These are phyloP conservation scores for Penicillium expansum DNA, from an alignment of 2,329 filamentous ascomycete genomes.

Conservation along the genomic window DNA sequence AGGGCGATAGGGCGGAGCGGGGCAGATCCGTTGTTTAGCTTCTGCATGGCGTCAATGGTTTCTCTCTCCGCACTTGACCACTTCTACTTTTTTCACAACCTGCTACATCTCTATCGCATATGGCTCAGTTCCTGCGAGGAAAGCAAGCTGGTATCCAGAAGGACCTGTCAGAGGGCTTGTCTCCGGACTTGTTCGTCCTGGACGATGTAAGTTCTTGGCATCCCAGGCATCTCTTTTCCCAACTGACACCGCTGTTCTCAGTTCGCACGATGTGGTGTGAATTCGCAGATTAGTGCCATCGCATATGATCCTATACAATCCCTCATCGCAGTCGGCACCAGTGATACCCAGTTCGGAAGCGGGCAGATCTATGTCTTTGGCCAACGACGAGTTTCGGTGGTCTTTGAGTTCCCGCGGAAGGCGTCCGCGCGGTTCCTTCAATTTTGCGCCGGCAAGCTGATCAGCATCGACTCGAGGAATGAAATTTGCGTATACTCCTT, in stretches of 20 bases:
- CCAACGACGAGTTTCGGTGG: constrained; percentile 72
- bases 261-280: constrained; percentile 76
- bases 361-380: constrained; percentile 90
- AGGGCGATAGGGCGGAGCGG: constrained; percentile 22
- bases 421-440: constrained; percentile 74
- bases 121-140: constrained; percentile 84
- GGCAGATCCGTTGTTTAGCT: constrained; percentile 25
- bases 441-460: constrained; percentile 80
- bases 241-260: constrained; percentile 26
- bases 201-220: constrained; percentile 64
- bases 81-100: constrained; percentile 7
- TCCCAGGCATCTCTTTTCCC: constrained; percentile 25
- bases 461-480: constrained; percentile 81
- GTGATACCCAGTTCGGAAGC: constrained; percentile 77
- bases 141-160: constrained; percentile 92
- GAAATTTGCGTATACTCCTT: constrained; percentile 83
- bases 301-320: constrained; percentile 94
- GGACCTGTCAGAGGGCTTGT: constrained; percentile 80
- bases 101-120: constrained; percentile 39
- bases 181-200: constrained; percentile 72
- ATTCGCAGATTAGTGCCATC: constrained; percentile 71
- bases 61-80: constrained; percentile 16
- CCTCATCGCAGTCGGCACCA: constrained; percentile 86
- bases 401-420: constrained; percentile 67
- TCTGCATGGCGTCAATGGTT: constrained; percentile 28